Conservation (phyloP, 345 rosid genomes). For the Citrus mangshanensis region DNA sequence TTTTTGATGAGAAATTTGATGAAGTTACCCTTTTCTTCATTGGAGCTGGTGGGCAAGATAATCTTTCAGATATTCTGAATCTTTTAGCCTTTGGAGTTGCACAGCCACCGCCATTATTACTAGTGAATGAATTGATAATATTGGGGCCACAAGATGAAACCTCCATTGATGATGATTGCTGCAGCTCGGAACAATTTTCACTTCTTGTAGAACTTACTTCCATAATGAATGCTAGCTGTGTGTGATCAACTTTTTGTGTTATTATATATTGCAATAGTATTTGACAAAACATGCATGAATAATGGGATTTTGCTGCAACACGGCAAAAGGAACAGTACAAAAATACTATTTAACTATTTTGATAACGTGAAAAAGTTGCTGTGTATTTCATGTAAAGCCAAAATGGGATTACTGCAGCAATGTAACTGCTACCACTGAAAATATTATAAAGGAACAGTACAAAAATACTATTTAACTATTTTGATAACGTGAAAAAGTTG, state of each 20-base stretch:
- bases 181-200: background rate
- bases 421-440: too few relatives aligned
- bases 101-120: slow-evolving; percentile 4
- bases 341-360: slow-evolving; percentile 17
- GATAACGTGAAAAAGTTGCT: slow-evolving; percentile 22
- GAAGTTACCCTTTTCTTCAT: slow-evolving; percentile 31
- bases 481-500: slow-evolving; percentile 26
- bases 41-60: slow-evolving; percentile 39
- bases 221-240: background rate
- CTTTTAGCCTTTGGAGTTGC: slow-evolving; percentile 31
- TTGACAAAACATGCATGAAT: background rate
- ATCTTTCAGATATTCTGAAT: slow-evolving; percentile 25
- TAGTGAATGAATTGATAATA: background rate
- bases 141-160: background rate
- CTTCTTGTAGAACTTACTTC: slow-evolving; percentile 7
- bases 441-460: slow-evolving; percentile 25
- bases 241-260: too few relatives aligned
- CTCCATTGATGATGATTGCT: background rate
- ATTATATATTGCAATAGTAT: too few relatives aligned
- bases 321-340: slow-evolving; percentile 29
- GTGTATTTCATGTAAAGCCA: slow-evolving; percentile 24
- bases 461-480: slow-evolving; percentile 19
- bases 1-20: slow-evolving; percentile 7
- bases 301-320: slow-evolving; percentile 12
- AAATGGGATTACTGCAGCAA: slow-evolving; percentile 31